phyloP scores from a whole-genome alignment of 805 yeast genomes.

The Ogataea henricii region DNA sequence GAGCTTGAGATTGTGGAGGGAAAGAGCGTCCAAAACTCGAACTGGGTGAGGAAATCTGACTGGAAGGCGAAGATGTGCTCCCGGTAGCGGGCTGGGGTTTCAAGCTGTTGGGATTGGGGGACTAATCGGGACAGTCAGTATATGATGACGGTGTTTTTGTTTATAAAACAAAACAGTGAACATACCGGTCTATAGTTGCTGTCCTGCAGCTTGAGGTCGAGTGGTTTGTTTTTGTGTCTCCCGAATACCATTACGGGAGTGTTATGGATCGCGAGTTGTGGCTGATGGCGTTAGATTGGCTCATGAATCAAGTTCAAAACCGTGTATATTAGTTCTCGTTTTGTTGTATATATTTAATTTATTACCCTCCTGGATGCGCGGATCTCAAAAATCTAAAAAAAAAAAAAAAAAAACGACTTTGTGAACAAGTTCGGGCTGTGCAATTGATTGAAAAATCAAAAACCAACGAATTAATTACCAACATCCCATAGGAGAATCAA shows the following conservation, averaged over 20 bases:
- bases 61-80: slow-evolving; percentile 13
- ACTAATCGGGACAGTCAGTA: slow-evolving; percentile 10
- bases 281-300: no score
- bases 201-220: slow-evolving; percentile 22
- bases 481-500: not conserved
- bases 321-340: not conserved
- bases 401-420: not conserved
- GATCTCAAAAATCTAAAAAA: not conserved
- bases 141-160: not conserved
- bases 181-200: slow-evolving; percentile 26
- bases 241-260: slow-evolving; percentile 22
- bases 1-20: not conserved
- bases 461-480: no score
- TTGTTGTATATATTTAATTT: not conserved
- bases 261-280: not conserved
- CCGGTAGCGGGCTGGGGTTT: slow-evolving; percentile 25
- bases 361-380: not conserved
- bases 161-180: not conserved
- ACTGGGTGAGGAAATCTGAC: slow-evolving; percentile 13
- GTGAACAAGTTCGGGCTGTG: slow-evolving; percentile 3
- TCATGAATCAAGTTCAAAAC: no score
- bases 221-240: slow-evolving; percentile 21
- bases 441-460: not conserved
- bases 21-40: slow-evolving; percentile 2
- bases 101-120: slow-evolving; percentile 25